Percentiles rank a stretch among this genome's conserved stretches.
Conservation (phyloP, 805 yeast species). For the Yarrowia porcina region DNA sequence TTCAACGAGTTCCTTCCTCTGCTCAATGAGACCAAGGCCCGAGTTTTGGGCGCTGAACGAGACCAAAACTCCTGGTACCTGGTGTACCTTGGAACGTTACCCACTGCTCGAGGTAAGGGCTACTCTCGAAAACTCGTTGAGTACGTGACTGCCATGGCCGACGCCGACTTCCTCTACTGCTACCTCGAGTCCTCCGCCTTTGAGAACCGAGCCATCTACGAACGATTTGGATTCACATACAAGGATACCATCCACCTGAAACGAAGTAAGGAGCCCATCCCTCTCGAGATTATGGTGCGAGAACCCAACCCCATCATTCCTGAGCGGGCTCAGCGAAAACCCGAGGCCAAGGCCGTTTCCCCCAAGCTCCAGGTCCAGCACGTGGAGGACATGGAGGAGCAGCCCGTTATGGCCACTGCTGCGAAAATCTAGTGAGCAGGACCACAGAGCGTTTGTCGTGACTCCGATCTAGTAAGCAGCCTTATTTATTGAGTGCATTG, state of each 20-base stretch:
- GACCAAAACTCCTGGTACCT: slow-evolving; percentile 52
- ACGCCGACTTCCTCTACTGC: slow-evolving; percentile 39
- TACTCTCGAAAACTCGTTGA: slow-evolving; percentile 52
- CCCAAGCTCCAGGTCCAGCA: slow-evolving; percentile 20
- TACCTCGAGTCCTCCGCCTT: slow-evolving; percentile 60
- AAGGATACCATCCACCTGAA: slow-evolving; percentile 27
- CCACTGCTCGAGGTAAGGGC: slow-evolving; percentile 58
- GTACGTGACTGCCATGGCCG: slow-evolving; percentile 47
- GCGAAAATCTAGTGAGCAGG: not conserved
- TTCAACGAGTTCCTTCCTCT: slow-evolving; percentile 50
- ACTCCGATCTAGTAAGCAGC: not conserved
- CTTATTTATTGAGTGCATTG: slow-evolving; percentile 13
- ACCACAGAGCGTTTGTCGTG: not conserved
- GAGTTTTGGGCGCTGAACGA: slow-evolving; percentile 43
- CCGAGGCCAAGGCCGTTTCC: not conserved
- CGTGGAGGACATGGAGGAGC: slow-evolving; percentile 10
- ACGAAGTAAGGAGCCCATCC: slow-evolving; percentile 27
- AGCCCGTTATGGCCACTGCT: slow-evolving; percentile 7
- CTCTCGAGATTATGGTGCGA: slow-evolving; percentile 34
- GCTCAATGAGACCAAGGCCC: slow-evolving; percentile 44
- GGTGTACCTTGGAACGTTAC: slow-evolving; percentile 56
- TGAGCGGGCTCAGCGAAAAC: slow-evolving; percentile 19
- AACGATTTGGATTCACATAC: slow-evolving; percentile 48
- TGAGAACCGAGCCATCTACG: slow-evolving; percentile 51
- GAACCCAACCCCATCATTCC: slow-evolving; percentile 29